Base-by-base conservation (phyloP, 495 filamentous ascomycete species). In the Talaromyces wortmannii region DNA sequence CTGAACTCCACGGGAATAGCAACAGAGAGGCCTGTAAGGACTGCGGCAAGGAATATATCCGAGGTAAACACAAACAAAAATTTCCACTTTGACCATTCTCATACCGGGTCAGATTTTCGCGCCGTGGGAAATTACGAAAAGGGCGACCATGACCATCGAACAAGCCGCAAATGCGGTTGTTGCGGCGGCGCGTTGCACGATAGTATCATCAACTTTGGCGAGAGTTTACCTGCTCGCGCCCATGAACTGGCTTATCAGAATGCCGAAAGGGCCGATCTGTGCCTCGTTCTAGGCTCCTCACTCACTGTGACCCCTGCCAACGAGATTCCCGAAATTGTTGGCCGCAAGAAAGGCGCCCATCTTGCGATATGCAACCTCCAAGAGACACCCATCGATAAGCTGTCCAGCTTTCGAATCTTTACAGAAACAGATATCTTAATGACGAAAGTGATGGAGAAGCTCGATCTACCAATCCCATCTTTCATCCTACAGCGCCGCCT, bases 331-430 rank as follows among this genome's bases (percentile, higher is more conserved):
- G 68, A 71, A 55, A 60, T 49, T 2, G 62, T 67, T 8, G 75
- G 67, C 7, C 31, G 55, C 45, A 58, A 55, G n/a, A 62, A 59
- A 18, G 53, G 40, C 2, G 65, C 58, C 0, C 68, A 63, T 23
- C 65, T 77, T 49, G 72, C 52, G 5, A 74, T 78, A 40, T 77
- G 72, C 51, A 77, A 79, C 40, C 59, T 78, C 23, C 75, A 78
- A 55, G 60, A 61, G 1, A 78, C 74, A 16, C 72, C 71, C 0
- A 36, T 74, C 16, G 74, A 78, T 45, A 31, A 53, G 7, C 50
- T 68, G 13, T 58, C 63, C 2, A 55, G 63, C 12, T 6, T 70
- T 48, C 61, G 72, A 4, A 56, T 73, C 1, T 65, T 62, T 46
- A 57, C 67, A 0, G 67, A 58, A 54, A 56, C 67, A 6, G 74